Evolutionary conservation across 768 basidiomycete species (phyloP), one percentile per base, ranked within the genome.

Genomic region (Podaxis sp.): DNA sequence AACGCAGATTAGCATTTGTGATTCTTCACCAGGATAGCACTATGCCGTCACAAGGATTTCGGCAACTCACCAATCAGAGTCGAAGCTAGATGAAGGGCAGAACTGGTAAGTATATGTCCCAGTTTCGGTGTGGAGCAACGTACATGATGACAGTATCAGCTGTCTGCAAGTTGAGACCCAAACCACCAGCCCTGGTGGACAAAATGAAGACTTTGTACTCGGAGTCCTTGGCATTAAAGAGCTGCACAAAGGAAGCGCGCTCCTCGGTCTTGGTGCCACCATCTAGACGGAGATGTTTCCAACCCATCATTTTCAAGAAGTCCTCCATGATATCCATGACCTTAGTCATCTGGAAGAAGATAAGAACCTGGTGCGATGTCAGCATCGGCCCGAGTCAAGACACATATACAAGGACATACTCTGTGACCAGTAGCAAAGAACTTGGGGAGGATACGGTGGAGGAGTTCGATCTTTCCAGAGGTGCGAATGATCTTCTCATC

Each of bases 311-410:
- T 72, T 90, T 92, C 70, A 97, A 76, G 70, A 95, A 98, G 69
- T 98, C 96, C 69, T 94, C 93, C 87, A 96, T 94, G 72, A 97
- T 95, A 65, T 96, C 93, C 96, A 98, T 97, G 68, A 98, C 94
- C 71, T 94, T 93, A 15, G 96, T 98, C 97, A 98, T 98, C 76
- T 99, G 97, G 88, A 98, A 98, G 86, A 99, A 98, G 68, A 99
- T 98, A 61, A 99, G 86, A 51, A 96, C 93, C 91, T 94, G 66
- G 0, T 60, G 51, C 36, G 38, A 55, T 49, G 60, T 59, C n/a
- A 55, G 64, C 47, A 57, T 47, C 19, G 46, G 57, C 59, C 2
- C 57, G n/a, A 47, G 25, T 7, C 24, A 49, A 22, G 36, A 27
- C 4, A 58, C 43, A 15, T 13, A 13, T 47, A 46, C 24, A 57